Evolutionary conservation across 208 protist species (phyloP).

Genomic region (Trypanosoma melophagium): DNA sequence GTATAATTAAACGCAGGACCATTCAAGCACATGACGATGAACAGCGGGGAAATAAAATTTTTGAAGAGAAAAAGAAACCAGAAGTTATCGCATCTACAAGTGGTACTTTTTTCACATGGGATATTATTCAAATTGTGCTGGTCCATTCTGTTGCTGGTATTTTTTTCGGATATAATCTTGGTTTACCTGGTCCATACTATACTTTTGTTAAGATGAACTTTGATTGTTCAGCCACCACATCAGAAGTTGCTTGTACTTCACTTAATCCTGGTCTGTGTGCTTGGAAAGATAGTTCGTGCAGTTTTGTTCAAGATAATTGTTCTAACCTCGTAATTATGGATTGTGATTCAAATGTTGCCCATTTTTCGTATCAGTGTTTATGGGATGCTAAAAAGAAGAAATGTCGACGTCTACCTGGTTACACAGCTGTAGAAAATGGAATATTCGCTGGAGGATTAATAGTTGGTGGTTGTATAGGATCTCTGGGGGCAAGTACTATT

Average conservation of each 20-base stretch:
- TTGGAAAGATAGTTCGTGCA: slow-evolving; percentile 7
- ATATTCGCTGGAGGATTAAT: slow-evolving; percentile 37
- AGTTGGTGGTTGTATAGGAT: slow-evolving; percentile 34
- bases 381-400: slow-evolving; percentile 6
- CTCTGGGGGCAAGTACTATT: slow-evolving; percentile 15
- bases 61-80: neutral
- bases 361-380: neutral
- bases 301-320: slow-evolving; percentile 13
- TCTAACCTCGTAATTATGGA: neutral
- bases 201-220: slow-evolving; percentile 18
- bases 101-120: slow-evolving; percentile 21
- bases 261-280: slow-evolving; percentile 10
- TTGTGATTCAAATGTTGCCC: neutral
- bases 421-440: slow-evolving; percentile 30
- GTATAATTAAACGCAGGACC: neutral
- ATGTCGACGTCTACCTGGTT: slow-evolving; percentile 21
- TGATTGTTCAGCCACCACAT: slow-evolving; percentile 8
- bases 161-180: slow-evolving; percentile 27
- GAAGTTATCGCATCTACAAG: neutral
- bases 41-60: neutral
- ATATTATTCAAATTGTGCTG: slow-evolving; percentile 25
- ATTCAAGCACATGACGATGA: neutral
- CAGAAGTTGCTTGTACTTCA: slow-evolving; percentile 1
- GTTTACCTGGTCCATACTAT: slow-evolving; percentile 29
- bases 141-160: slow-evolving; percentile 20